Conservation (phyloP, 805 yeast genomes). For the Ogataea philodendri region DNA sequence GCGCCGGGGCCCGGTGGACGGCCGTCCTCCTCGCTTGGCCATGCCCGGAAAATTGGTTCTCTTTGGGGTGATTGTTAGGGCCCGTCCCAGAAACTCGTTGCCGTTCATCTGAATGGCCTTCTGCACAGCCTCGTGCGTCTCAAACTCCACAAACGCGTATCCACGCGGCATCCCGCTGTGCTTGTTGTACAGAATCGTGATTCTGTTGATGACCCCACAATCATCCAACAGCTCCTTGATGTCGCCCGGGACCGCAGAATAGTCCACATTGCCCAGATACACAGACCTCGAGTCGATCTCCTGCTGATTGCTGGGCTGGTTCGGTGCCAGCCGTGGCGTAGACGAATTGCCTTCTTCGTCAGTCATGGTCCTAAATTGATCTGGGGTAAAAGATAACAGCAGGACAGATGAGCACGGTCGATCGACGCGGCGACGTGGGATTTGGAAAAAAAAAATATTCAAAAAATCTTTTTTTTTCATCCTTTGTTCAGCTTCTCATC, state of each 20-base stretch:
- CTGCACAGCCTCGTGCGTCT: constrained; percentile 56
- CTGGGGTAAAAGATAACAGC: constrained; percentile 7
- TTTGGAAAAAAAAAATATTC: constrained; percentile 9
- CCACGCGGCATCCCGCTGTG: constrained; percentile 80
- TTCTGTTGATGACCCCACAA: constrained; percentile 73
- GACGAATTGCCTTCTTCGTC: constrained; percentile 2
- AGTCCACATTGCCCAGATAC: constrained; percentile 84
- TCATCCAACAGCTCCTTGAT: constrained; percentile 67
- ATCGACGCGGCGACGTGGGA: constrained; percentile 11
- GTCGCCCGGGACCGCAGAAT: constrained; percentile 71
- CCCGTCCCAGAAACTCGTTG: constrained; percentile 60
- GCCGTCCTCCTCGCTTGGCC: constrained; percentile 25
- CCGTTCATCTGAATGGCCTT: constrained; percentile 68
- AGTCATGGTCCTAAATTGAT: constrained; percentile 4
- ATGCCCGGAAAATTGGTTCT: constrained; percentile 69
- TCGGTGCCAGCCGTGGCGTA: constrained; percentile 28
- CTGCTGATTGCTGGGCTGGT: constrained; percentile 34
- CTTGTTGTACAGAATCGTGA: constrained; percentile 70
- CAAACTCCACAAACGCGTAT: constrained; percentile 80
- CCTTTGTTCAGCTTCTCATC: too few relatives aligned
- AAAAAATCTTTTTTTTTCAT: not conserved
- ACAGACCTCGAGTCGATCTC: constrained; percentile 77
- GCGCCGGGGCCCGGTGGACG: not conserved
- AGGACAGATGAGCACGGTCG: constrained; percentile 1
- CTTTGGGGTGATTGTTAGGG: constrained; percentile 66